A percentile compares a stretch with the other conserved stretches of the same genome.
These are phyloP conservation scores for Yarrowia divulgata DNA, from an alignment of 805 yeast genomes.

Conservation along the genomic window DNA sequence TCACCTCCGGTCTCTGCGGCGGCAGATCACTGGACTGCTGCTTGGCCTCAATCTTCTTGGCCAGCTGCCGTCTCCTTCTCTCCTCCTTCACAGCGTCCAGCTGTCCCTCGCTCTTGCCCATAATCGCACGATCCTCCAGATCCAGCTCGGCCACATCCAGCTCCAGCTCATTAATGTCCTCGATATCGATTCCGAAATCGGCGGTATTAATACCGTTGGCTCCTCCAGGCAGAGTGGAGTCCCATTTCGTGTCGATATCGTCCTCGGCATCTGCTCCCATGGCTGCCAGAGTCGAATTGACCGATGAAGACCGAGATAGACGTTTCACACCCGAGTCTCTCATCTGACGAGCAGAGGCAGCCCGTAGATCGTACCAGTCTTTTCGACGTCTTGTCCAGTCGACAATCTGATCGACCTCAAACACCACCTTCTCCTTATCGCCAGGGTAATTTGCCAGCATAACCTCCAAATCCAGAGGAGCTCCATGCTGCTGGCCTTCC, in stretches of 20 bases:
- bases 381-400: conserved; percentile 45
- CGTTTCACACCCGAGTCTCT: conserved; percentile 10
- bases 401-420: conserved; percentile 55
- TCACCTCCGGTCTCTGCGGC: conserved; percentile 46
- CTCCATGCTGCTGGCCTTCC: conserved; percentile 58
- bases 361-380: conserved; percentile 38
- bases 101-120: conserved; percentile 36
- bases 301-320: not conserved
- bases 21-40: conserved; percentile 33
- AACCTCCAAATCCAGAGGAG: conserved; percentile 56
- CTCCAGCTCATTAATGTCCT: conserved; percentile 25
- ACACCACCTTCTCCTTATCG: conserved; percentile 50
- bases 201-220: conserved; percentile 12
- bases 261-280: conserved; percentile 19
- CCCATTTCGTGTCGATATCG: conserved; percentile 30
- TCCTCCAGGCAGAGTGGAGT: conserved; percentile 26
- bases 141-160: conserved; percentile 37
- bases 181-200: conserved; percentile 29
- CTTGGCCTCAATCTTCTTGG: conserved; percentile 1
- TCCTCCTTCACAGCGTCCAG: conserved; percentile 31
- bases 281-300: conserved; percentile 18
- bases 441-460: conserved; percentile 49
- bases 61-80: conserved; percentile 3
- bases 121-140: conserved; percentile 22
- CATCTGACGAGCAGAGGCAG: conserved; percentile 18